A percentile compares a stretch with the other conserved stretches of the same genome.
These are phyloP conservation scores for Vitis rupestris DNA, from an alignment of 164 flowering plant genomes.

Conservation along the genomic window DNA sequence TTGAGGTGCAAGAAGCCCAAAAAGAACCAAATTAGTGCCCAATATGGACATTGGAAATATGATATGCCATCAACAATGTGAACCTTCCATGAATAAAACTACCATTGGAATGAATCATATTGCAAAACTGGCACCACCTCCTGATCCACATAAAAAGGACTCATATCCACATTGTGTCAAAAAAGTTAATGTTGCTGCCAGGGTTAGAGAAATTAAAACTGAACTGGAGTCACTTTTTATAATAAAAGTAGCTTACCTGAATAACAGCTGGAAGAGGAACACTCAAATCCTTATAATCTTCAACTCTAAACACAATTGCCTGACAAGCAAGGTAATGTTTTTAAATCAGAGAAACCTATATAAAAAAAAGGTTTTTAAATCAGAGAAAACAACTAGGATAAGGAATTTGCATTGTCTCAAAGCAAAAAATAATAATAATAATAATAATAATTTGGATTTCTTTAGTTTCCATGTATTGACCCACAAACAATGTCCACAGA, in stretches of 20 bases:
- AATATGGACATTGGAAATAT: not conserved
- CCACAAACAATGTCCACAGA: not conserved
- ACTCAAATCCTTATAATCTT: slow-evolving; percentile 58
- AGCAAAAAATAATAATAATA: no score
- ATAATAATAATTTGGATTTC: no score
- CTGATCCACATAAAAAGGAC: not conserved
- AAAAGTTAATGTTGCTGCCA: not conserved
- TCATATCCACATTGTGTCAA: no score
- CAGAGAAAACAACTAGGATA: not conserved
- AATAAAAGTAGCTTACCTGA: slow-evolving; percentile 50
- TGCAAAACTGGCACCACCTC: not conserved
- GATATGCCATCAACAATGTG: not conserved
- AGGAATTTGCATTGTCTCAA: not conserved
- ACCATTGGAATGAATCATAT: not conserved
- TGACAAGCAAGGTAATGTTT: slow-evolving; percentile 19
- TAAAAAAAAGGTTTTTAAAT: not conserved
- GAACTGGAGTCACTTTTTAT: not conserved
- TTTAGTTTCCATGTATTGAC: not conserved
- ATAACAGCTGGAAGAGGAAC: slow-evolving; percentile 94
- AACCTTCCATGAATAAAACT: not conserved
- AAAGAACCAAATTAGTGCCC: not conserved
- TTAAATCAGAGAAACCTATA: not conserved
- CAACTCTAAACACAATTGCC: slow-evolving; percentile 78
- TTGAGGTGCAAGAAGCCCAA: no score
- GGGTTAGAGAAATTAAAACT: not conserved